phyloP scores from a whole-genome alignment of 228 moss, liverwort and hornwort genomes.

The Sphagnum fallax region DNA sequence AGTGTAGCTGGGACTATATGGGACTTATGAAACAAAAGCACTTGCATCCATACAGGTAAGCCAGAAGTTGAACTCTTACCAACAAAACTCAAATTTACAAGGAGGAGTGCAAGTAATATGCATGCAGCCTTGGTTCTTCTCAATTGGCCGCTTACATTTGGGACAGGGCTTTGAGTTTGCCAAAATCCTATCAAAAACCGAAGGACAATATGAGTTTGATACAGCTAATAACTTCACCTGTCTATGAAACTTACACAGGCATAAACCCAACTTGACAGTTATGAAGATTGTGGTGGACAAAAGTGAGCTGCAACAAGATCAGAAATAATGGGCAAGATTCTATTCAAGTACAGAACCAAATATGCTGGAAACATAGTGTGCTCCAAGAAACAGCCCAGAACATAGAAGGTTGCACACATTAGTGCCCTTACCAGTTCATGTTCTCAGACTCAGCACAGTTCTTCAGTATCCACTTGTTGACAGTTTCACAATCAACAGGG shows the following conservation, averaged over 20 bases:
- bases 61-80: slow-evolving; percentile 1
- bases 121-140: slow-evolving; percentile 25
- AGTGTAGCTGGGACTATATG: too few relatives aligned
- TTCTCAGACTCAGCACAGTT: slow-evolving; percentile 19
- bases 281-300: too few relatives aligned
- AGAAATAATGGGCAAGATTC: too few relatives aligned
- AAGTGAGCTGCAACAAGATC: too few relatives aligned
- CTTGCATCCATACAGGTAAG: background rate
- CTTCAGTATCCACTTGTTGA: slow-evolving; percentile 20
- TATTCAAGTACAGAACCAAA: too few relatives aligned
- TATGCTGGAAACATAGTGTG: background rate
- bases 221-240: too few relatives aligned
- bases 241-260: too few relatives aligned
- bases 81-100: slow-evolving; percentile 23
- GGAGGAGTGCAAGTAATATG: slow-evolving; percentile 25
- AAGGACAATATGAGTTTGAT: background rate
- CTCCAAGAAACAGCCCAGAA: too few relatives aligned
- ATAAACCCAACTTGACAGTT: too few relatives aligned
- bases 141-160: slow-evolving; percentile 22
- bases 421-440: slow-evolving; percentile 13
- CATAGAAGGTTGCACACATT: too few relatives aligned
- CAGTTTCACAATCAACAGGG: slow-evolving; percentile 21
- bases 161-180: slow-evolving; percentile 17
- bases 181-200: slow-evolving; percentile 6
- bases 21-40: too few relatives aligned